A percentile compares a stretch with the other conserved stretches of the same genome.
Evolutionary conservation across 2,329 filamentous ascomycete species (phyloP).

Genomic region (Bipolaris victoriae): DNA sequence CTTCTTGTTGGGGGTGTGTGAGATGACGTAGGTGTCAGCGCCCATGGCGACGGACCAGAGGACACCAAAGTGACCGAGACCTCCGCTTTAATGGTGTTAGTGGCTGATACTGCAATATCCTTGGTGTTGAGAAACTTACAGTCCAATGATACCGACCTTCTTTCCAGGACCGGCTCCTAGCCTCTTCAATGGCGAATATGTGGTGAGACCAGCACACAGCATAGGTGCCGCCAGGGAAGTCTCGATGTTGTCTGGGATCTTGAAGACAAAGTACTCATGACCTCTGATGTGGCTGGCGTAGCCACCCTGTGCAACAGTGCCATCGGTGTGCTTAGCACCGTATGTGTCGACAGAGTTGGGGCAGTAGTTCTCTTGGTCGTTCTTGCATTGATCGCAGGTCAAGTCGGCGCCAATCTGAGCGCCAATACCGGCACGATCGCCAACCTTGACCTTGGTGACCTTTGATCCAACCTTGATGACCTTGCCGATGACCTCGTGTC

Average conservation of each 20-base stretch:
- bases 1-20: slow-evolving; percentile 65
- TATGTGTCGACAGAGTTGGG: slow-evolving; percentile 58
- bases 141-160: slow-evolving; percentile 76
- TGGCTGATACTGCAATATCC: not conserved
- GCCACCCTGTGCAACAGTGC: slow-evolving; percentile 70
- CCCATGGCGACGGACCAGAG: slow-evolving; percentile 60
- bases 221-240: slow-evolving; percentile 72
- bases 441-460: slow-evolving; percentile 57
- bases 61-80: slow-evolving; percentile 59
- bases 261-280: slow-evolving; percentile 77
- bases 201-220: slow-evolving; percentile 84
- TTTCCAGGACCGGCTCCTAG: slow-evolving; percentile 78
- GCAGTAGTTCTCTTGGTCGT: slow-evolving; percentile 61
- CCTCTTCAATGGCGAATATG: slow-evolving; percentile 77
- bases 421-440: slow-evolving; percentile 57
- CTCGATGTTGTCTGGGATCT: slow-evolving; percentile 75
- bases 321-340: slow-evolving; percentile 58
- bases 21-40: slow-evolving; percentile 67
- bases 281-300: slow-evolving; percentile 72
- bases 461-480: slow-evolving; percentile 58
- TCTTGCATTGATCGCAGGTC: slow-evolving; percentile 59
- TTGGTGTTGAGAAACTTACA: slow-evolving; percentile 49
- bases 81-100: slow-evolving; percentile 46
- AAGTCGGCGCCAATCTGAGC: slow-evolving; percentile 59
- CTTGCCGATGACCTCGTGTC: slow-evolving; percentile 64